Evolutionary conservation across 495 filamentous ascomycete species (phyloP).

Genomic region (Penicillium chermesinum): DNA sequence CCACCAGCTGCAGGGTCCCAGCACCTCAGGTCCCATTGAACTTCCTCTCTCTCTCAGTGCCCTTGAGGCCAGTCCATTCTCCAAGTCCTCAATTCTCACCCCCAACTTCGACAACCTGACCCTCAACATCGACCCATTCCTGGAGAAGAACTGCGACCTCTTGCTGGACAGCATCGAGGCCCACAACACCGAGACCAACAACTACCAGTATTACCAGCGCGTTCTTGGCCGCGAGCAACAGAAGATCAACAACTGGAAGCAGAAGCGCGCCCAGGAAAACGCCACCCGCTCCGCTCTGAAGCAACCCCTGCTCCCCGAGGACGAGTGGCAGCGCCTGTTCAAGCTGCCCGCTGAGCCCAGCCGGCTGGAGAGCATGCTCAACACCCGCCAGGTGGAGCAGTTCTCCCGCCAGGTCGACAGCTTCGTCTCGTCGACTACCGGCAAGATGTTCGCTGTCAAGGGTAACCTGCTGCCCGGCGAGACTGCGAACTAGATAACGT

Average conservation of each 20-base stretch:
- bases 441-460: conserved; percentile 98
- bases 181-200: conserved; percentile 97
- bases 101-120: conserved; percentile 87
- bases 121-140: conserved; percentile 91
- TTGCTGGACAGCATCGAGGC: conserved; percentile 93
- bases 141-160: conserved; percentile 97
- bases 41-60: conserved; percentile 73
- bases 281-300: conserved; percentile 76
- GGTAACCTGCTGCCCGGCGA: conserved; percentile 55
- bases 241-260: conserved; percentile 94
- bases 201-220: conserved; percentile 96
- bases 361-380: conserved; percentile 85
- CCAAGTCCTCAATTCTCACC: conserved; percentile 56
- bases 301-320: conserved; percentile 83
- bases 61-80: conserved; percentile 50
- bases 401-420: conserved; percentile 96
- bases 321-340: conserved; percentile 97
- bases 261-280: conserved; percentile 94
- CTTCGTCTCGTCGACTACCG: conserved; percentile 83
- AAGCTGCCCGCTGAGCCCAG: conserved; percentile 94
- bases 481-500: conserved; percentile 36
- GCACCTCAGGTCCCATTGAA: conserved; percentile 54
- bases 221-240: conserved; percentile 91
- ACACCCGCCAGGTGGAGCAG: conserved; percentile 93
- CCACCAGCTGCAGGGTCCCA: conserved; percentile 71